Evolutionary conservation across 2,329 filamentous ascomycete genomes (phyloP).

Genomic region (Trichoderma arundinaceum): DNA sequence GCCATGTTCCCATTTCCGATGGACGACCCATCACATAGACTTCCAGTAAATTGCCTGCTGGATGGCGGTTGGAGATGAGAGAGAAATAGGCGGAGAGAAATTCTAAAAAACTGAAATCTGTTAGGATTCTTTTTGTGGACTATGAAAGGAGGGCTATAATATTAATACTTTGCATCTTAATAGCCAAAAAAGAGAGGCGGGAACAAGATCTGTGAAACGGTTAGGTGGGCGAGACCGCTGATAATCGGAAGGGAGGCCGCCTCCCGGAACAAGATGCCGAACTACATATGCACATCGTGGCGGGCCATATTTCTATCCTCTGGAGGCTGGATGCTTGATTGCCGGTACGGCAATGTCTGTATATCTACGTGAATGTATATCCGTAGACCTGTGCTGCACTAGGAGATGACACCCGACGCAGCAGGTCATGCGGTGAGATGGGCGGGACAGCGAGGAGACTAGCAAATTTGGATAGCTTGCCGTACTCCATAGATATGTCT

Average conservation of each 20-base stretch:
- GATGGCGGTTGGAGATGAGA: neutral
- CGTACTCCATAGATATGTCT: constrained; percentile 13
- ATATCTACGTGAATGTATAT: neutral
- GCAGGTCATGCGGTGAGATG: constrained; percentile 3
- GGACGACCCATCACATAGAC: constrained; percentile 2
- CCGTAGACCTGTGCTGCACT: neutral
- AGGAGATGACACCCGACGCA: neutral
- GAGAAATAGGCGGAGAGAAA: neutral
- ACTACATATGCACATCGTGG: neutral
- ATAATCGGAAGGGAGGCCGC: constrained; percentile 2
- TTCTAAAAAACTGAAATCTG: neutral
- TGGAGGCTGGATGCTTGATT: neutral
- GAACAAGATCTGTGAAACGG: neutral
- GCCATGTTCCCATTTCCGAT: neutral
- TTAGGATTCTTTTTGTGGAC: no score
- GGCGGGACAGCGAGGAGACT: neutral
- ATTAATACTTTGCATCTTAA: neutral
- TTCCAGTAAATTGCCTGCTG: neutral
- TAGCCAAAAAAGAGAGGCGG: neutral
- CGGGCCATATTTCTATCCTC: neutral
- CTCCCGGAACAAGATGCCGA: neutral
- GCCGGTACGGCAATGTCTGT: neutral
- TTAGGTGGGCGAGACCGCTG: constrained; percentile 12
- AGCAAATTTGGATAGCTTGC: neutral
- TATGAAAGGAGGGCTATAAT: neutral